phyloP scores from a whole-genome alignment of 2,329 filamentous ascomycete genomes.

The Penicillium italicum region DNA sequence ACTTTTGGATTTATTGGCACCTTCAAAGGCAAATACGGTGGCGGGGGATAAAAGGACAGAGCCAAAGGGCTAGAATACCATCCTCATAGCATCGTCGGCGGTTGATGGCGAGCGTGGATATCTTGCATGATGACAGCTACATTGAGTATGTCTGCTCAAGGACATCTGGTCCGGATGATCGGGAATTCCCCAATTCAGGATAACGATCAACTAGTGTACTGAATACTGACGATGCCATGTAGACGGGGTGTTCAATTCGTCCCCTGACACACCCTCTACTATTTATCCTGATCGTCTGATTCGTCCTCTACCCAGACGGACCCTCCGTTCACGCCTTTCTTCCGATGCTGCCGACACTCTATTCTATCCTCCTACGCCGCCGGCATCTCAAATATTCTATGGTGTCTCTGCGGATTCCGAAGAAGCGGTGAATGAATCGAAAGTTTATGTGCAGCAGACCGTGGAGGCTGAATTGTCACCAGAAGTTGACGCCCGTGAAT shows the following conservation, averaged over 20 bases:
- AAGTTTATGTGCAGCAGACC: constrained; percentile 47
- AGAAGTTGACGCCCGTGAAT: constrained; percentile 41
- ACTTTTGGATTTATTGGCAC: constrained; percentile 9
- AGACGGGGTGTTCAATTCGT: constrained; percentile 50
- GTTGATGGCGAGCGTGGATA: constrained; percentile 30
- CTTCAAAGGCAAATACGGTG: constrained; percentile 9
- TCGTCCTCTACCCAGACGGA: constrained; percentile 82
- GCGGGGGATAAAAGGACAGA: constrained; percentile 19
- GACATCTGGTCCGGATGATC: constrained; percentile 9
- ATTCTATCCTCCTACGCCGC: constrained; percentile 71
- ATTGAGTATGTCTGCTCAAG: constrained; percentile 40
- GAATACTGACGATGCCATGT: constrained; percentile 37
- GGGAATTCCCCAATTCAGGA: constrained; percentile 6
- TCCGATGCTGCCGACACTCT: constrained; percentile 80
- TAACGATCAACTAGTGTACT: constrained; percentile 27
- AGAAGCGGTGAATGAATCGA: constrained; percentile 49
- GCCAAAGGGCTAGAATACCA: constrained; percentile 18
- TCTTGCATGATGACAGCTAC: constrained; percentile 42
- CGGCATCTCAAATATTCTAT: constrained; percentile 71
- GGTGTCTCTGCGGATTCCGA: constrained; percentile 61
- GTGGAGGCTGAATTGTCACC: constrained; percentile 39
- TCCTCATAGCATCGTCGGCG: constrained; percentile 22
- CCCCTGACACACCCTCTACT: constrained; percentile 69
- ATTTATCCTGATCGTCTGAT: constrained; percentile 88
- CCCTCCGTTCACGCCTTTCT: constrained; percentile 80